Evolutionary conservation across 352 stramenopile species (phyloP).

Genomic region (Phytophthora idaei): DNA sequence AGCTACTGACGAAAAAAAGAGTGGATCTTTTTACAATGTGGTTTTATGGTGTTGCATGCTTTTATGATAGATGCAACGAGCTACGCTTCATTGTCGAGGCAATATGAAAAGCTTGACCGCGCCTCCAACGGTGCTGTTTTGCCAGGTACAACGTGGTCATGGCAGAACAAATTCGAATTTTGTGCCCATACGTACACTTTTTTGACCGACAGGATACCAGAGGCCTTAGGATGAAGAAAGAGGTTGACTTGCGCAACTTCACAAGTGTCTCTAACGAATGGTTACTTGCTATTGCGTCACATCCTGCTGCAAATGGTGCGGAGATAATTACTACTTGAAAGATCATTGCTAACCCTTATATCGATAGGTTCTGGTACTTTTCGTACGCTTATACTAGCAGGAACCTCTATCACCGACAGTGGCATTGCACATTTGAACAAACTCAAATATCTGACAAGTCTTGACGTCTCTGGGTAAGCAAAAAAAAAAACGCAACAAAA

Average conservation of each 20-base stretch:
- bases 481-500: background rate
- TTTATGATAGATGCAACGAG: conserved; percentile 33
- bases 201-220: conserved; percentile 28
- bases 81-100: conserved; percentile 26
- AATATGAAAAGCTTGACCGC: conserved; percentile 26
- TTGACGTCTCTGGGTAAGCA: conserved; percentile 39
- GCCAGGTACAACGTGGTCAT: conserved; percentile 33
- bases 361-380: conserved; percentile 13
- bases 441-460: conserved; percentile 34
- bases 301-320: conserved; percentile 16
- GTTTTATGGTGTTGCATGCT: background rate
- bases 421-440: conserved; percentile 29
- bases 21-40: conserved; percentile 19
- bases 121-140: conserved; percentile 40
- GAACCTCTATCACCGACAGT: conserved; percentile 37
- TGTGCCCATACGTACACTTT: background rate
- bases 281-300: conserved; percentile 32
- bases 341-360: background rate
- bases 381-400: conserved; percentile 31
- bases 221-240: conserved; percentile 26
- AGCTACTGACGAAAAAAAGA: conserved; percentile 2
- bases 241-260: conserved; percentile 37
- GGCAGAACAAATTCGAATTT: background rate
- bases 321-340: background rate
- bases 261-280: conserved; percentile 39